A percentile compares a stretch with the other conserved stretches of the same genome.
Evolutionary conservation across 2,329 filamentous ascomycete genomes (phyloP).

Genomic region (Fusarium acutatum): DNA sequence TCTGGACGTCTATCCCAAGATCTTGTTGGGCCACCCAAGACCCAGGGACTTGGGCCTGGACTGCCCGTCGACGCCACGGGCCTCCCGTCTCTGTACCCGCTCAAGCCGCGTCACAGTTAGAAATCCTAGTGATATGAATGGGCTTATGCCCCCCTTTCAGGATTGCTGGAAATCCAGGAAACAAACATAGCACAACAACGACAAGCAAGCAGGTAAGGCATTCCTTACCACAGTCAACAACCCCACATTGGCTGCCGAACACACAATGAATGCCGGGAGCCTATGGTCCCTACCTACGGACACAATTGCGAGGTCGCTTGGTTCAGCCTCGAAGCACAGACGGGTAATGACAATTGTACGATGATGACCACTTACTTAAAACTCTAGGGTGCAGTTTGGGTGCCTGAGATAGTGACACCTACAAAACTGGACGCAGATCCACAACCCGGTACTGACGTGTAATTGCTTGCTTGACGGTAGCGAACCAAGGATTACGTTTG

Average conservation of each 20-base stretch:
- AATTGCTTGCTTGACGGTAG: slow-evolving; percentile 33
- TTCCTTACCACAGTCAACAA: slow-evolving; percentile 20
- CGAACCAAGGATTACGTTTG: slow-evolving; percentile 28
- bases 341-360: not conserved
- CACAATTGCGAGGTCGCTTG: slow-evolving; percentile 1
- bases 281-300: not conserved
- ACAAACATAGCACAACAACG: slow-evolving; percentile 17
- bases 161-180: slow-evolving; percentile 14
- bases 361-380: not conserved
- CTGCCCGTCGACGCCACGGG: slow-evolving; percentile 39
- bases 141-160: slow-evolving; percentile 21
- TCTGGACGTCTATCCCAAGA: slow-evolving; percentile 13
- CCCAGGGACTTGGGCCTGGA: slow-evolving; percentile 41
- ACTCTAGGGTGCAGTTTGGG: not conserved
- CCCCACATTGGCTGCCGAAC: slow-evolving; percentile 28
- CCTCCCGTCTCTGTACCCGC: slow-evolving; percentile 39
- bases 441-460: slow-evolving; percentile 30
- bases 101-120: slow-evolving; percentile 33
- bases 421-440: slow-evolving; percentile 15
- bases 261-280: slow-evolving; percentile 29
- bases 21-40: slow-evolving; percentile 22
- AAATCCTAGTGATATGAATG: slow-evolving; percentile 23
- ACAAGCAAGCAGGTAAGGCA: slow-evolving; percentile 15
- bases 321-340: slow-evolving; percentile 13
- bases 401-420: not conserved